Percentiles rank a stretch among this genome's conserved stretches.
Evolutionary conservation across 305 asterid species (phyloP).

Genomic region (Caryopteris hybrid): DNA sequence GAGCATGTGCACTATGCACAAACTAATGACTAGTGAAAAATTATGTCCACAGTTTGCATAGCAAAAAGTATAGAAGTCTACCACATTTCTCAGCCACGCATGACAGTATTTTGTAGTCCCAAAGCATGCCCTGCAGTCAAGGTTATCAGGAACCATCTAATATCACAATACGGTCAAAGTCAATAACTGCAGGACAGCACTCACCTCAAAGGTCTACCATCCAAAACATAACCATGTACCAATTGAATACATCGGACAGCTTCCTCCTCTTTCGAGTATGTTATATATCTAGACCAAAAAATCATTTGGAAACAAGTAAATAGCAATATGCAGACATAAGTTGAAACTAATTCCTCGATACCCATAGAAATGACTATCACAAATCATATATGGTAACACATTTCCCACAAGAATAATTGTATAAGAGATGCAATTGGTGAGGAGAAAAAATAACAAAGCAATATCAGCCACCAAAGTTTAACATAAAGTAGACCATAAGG

Average conservation of each 20-base stretch:
- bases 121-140: slow-evolving; percentile 85
- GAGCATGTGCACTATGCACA: not conserved
- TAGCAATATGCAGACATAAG: slow-evolving; percentile 5
- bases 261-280: slow-evolving; percentile 89
- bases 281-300: slow-evolving; percentile 62
- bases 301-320: slow-evolving; percentile 2
- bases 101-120: slow-evolving; percentile 99
- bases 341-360: not conserved
- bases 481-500: not conserved
- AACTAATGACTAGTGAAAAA: not conserved
- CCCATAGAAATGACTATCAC: not conserved
- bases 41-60: slow-evolving; percentile 5
- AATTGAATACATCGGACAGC: slow-evolving; percentile 93
- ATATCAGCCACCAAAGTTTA: slow-evolving; percentile 4
- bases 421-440: not conserved
- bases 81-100: slow-evolving; percentile 97
- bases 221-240: slow-evolving; percentile 85
- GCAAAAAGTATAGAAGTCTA: slow-evolving; percentile 30
- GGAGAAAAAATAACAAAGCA: not conserved
- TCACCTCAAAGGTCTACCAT: slow-evolving; percentile 77
- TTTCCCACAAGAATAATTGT: slow-evolving; percentile 7
- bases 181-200: slow-evolving; percentile 18
- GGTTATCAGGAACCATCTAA: slow-evolving; percentile 22
- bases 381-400: slow-evolving; percentile 7
- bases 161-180: not conserved